Conservation (phyloP, 768 basidiomycete genomes). For the Boletus eberwhitei region DNA sequence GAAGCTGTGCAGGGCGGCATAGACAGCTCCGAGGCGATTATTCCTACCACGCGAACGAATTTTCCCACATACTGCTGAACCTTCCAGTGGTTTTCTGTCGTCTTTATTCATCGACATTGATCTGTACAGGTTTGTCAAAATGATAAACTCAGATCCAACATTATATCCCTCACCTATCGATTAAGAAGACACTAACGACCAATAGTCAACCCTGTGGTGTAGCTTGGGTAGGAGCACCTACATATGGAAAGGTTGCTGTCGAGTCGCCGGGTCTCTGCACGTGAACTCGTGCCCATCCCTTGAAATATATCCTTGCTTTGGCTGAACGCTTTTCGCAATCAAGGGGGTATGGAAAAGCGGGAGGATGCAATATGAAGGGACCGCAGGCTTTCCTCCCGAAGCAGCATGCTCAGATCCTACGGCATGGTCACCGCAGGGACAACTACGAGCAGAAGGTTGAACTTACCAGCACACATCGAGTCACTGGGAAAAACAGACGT, state of each 20-base stretch:
- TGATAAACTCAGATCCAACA: background rate
- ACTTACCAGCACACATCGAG: constrained; percentile 47
- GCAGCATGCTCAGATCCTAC: constrained; percentile 50
- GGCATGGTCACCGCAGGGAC: no score
- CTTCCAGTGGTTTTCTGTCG: constrained; percentile 41
- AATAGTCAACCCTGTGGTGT: background rate
- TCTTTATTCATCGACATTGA: constrained; percentile 46
- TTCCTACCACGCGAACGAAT: constrained; percentile 33
- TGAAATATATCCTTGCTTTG: constrained; percentile 45
- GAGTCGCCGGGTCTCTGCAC: constrained; percentile 48
- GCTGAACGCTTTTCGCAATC: constrained; percentile 17
- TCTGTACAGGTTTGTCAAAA: constrained; percentile 24
- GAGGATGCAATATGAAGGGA: constrained; percentile 51
- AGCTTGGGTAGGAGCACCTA: constrained; percentile 30
- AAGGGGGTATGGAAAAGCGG: constrained; percentile 50
- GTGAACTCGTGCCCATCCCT: constrained; percentile 53
- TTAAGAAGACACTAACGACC: constrained; percentile 15
- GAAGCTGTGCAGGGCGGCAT: constrained; percentile 49
- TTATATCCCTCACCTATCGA: constrained; percentile 13
- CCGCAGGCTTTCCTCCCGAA: constrained; percentile 34
- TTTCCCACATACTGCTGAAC: constrained; percentile 31
- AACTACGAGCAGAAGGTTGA: no score
- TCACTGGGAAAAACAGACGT: constrained; percentile 34
- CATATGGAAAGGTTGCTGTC: constrained; percentile 58
- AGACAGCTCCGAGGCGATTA: constrained; percentile 58